Base-by-base conservation (phyloP, 1,284 basidiomycete species). In the Tilletia indica region DNA sequence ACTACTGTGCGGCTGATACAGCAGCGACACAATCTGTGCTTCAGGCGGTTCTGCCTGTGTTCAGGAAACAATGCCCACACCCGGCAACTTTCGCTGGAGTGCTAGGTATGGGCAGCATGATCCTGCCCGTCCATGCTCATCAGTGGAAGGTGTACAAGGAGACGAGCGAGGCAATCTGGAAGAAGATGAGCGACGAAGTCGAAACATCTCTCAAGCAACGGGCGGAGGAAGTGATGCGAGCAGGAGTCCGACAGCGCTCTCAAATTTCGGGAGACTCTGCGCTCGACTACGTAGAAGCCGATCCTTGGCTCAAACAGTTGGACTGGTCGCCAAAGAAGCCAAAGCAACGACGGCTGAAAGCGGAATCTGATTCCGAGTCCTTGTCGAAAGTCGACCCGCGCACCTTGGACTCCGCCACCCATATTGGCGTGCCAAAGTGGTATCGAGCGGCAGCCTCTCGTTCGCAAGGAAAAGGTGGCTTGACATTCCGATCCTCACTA, bases 241-340 rank as follows among this genome's bases (percentile, higher is more conserved):
- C 31, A 64, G 61, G 61, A 73, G 19, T 80, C 78, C 51, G 76
- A 77, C 4, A 67, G 69, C 19, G 77, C 72, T 21, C 70, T 81
- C 81, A 75, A 12, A 72, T 76, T 38, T 72, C 72, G 36, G 78
- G 82, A 51, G 85, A 85, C 76, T 76, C 79, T 4, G 67, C 71
- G 12, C 70, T 74, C 71, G 67, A 68, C 78, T 21, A 82, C 76
- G 19, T 39, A 74, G 89, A 89, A 76, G 87, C 89, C 0, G 92
- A 96, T 83, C 89, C 90, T 1, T 99, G 95, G 95, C 86, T 94
- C 19, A 89, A 87, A 67, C 97, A 99, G 84, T 87, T 99, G 69
- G 95, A 99, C 84, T 99, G 96, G 96, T 90, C 92, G 1, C 93
- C 93, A 0, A 98, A 98, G 85, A 87, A 89, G 2, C 90, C 91